A percentile compares a stretch with the other conserved stretches of the same genome.
phyloP scores from a whole-genome alignment of 2,329 filamentous ascomycete species.

The Coniochaeta pulveracea region DNA sequence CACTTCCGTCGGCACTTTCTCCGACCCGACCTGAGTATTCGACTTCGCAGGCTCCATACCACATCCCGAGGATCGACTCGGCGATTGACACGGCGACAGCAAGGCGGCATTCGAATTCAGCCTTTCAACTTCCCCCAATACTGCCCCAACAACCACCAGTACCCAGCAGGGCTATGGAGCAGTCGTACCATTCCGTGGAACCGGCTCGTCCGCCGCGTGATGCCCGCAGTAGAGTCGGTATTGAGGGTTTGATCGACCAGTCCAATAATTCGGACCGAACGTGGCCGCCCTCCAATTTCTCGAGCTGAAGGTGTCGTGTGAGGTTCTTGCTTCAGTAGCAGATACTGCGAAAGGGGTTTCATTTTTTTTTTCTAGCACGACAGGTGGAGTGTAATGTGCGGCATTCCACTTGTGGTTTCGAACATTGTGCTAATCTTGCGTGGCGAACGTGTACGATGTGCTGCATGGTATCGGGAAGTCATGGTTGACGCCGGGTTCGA shows the following conservation, averaged over 20 bases:
- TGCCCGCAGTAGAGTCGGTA: slow-evolving; percentile 46
- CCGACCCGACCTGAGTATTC: slow-evolving; percentile 32
- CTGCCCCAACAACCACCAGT: slow-evolving; percentile 23
- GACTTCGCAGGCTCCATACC: slow-evolving; percentile 32
- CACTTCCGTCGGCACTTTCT: slow-evolving; percentile 33
- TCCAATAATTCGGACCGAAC: too few relatives aligned
- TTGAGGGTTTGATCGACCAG: slow-evolving; percentile 50
- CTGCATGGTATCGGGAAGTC: too few relatives aligned
- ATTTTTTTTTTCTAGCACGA: too few relatives aligned
- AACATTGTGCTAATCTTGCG: too few relatives aligned
- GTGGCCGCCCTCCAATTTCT: background rate
- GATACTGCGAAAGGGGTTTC: too few relatives aligned
- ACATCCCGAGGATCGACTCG: slow-evolving; percentile 42
- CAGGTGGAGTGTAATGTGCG: too few relatives aligned
- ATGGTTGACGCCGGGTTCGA: too few relatives aligned
- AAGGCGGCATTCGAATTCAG: slow-evolving; percentile 19
- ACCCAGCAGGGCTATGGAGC: slow-evolving; percentile 10
- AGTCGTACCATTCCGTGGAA: slow-evolving; percentile 10
- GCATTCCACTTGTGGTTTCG: too few relatives aligned
- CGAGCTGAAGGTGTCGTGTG: too few relatives aligned
- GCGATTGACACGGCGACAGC: slow-evolving; percentile 14
- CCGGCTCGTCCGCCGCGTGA: too few relatives aligned
- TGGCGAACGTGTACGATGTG: too few relatives aligned
- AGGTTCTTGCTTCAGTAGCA: too few relatives aligned
- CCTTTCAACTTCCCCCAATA: slow-evolving; percentile 38